Base-by-base conservation (phyloP, 805 yeast species). In the Alloascoidea africana region DNA sequence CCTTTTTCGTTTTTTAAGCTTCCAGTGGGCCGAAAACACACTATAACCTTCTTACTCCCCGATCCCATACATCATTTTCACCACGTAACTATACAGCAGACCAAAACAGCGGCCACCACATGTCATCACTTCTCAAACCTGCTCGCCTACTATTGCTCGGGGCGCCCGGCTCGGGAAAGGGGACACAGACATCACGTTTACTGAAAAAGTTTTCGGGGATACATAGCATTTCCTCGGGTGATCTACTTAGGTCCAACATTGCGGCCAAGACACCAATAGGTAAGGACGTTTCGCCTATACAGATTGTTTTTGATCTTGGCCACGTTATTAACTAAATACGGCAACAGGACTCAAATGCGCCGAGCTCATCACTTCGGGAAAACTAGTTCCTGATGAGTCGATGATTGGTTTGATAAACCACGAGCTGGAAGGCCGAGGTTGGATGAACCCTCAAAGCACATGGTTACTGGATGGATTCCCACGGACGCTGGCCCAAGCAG, bases 131-230 rank as follows among this genome's bases (percentile, higher is more conserved):
- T n/a, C 39, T 18, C 6, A 16, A 39, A 8, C 76, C 87, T 1
- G 52, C 80, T 14, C 62, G 96, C 47, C 56, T 85, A 30, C 63
- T 87, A 17, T 62, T 87, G 5, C 59, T 89, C 17, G 96, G 96
- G 2, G 94, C 96, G 0, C 97, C 97, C 0, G 97, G 97, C 0
- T 69, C 95, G 1, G 97, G 97, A 1, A 87, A 87, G 53, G 96
- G 96, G 1, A 87, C 97, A 0, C 82, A 80, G 46, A 80, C 95
- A 0, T 58, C 79, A 2, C 65, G 76, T 41, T 60, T 87, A 3
- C 53, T 78, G 41, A 66, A 69, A 37, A 56, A 60, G 32, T 66
- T 76, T 41, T 68, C 79, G 2, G 47, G 52, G 3, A 55, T 87
- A 16, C 53, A 64, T 11, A 61, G 89, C 1, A 57, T 89, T 5